Evolutionary conservation across 129 eudicot genomes (phyloP), one percentile per base, ranked within the genome.

Genomic region (Pulicaria dysenterica): DNA sequence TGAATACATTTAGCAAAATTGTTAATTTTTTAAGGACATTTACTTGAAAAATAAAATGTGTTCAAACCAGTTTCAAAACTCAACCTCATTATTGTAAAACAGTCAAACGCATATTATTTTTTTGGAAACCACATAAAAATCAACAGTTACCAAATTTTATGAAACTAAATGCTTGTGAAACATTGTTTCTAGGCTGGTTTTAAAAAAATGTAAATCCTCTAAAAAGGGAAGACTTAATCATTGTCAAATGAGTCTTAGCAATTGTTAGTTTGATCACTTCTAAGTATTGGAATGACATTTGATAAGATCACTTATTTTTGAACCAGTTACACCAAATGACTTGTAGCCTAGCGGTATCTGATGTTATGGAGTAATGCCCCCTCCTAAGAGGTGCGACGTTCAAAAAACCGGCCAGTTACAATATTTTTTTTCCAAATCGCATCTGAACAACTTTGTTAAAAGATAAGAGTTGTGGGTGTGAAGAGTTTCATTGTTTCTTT

Each of bases 41-140:
- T 4, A 8, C 7, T 6, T 40, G 49, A 63, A n/a, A 39, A 62
- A 63, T 15, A 63, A 11, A 15, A 15, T 7, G 36, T 9, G 4
- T 49, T 34, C 40, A 36, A n/a, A 46, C 36, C 8, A 4, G 40
- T 16, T 67, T 8, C 55, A 67, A 49, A 67, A 37, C 36, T 13
- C 60, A 48, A 67, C 60, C 73, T 67, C 7, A n/a, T n/a, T 36
- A 58, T 34, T 8, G 37, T 34, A 16, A 12, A 58, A 58, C 64
- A 3, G 43, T 36, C 16, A 36, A n/a, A 12, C 64, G 6, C 64
- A 24, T 56, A 6, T 56, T 38, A 40, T 56, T 56, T 51, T 10
- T 38, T 56, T 56, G 36, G 62, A 56, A 24, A 56, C 14, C 10
- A 19, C 7, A 56, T 2, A 24, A 2, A 24, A 19, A 56, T 56